phyloP scores from a whole-genome alignment of 306 rosid species.

The Hippophae tibetana region DNA sequence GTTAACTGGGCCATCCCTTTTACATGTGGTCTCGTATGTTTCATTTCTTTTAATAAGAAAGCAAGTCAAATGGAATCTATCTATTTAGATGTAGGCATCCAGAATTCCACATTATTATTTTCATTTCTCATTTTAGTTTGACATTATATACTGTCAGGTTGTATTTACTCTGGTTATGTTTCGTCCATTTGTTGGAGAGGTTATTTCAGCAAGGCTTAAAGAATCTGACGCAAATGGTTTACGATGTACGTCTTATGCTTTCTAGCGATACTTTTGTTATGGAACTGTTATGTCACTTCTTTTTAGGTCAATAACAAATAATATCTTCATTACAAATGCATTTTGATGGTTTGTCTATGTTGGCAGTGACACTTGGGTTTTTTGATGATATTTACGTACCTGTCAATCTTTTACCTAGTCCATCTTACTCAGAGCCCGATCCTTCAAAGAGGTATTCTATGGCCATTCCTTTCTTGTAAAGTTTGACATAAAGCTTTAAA shows the following conservation, averaged over 20 bases:
- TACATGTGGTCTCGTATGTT: not conserved
- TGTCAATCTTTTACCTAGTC: conserved; percentile 41
- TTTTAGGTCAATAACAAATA: not conserved
- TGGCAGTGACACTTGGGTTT: conserved; percentile 78
- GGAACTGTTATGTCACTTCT: not conserved
- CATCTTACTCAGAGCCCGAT: conserved; percentile 35
- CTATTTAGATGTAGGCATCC: not conserved
- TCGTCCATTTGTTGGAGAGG: conserved; percentile 70
- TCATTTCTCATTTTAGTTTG: conserved; percentile 1
- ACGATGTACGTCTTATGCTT: conserved; percentile 32
- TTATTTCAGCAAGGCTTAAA: conserved; percentile 50
- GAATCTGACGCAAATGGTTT: conserved; percentile 49
- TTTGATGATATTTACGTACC: conserved; percentile 73
- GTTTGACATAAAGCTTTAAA: not conserved
- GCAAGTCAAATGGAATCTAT: not conserved
- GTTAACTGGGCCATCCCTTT: not conserved
- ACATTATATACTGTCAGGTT: conserved; percentile 38
- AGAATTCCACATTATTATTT: not conserved
- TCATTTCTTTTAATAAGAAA: no score
- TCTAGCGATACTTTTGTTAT: conserved; percentile 17
- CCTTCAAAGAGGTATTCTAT: conserved; percentile 37
- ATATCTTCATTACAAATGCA: not conserved
- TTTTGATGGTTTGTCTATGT: conserved; percentile 21
- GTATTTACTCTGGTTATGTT: conserved; percentile 57
- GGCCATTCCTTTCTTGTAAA: conserved; percentile 2